Evolutionary conservation across 2,329 filamentous ascomycete species (phyloP).

Genomic region (Plectosphaerella cucumerina): DNA sequence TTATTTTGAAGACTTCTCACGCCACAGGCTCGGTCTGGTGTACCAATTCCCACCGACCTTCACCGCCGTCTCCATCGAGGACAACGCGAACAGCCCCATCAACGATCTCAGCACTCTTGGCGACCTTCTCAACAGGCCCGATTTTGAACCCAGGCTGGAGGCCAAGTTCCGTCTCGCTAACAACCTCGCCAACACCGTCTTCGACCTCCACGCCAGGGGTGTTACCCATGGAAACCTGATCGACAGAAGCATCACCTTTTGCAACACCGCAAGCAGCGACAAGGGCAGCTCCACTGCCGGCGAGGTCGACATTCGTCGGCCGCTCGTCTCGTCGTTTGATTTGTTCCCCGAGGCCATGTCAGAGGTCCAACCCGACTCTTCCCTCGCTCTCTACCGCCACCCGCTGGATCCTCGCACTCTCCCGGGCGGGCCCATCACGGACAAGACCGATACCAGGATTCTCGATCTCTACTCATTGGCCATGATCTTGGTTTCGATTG

Average conservation of each 20-base stretch:
- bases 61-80: slow-evolving; percentile 51
- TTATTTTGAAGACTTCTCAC: slow-evolving; percentile 71
- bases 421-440: slow-evolving; percentile 40
- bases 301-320: slow-evolving; percentile 61
- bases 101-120: slow-evolving; percentile 50
- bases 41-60: slow-evolving; percentile 69
- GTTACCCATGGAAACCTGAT: slow-evolving; percentile 68
- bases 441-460: slow-evolving; percentile 51
- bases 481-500: slow-evolving; percentile 69
- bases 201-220: slow-evolving; percentile 66
- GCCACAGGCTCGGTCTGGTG: slow-evolving; percentile 68
- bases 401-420: slow-evolving; percentile 56
- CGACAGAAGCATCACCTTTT: slow-evolving; percentile 65
- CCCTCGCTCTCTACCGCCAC: slow-evolving; percentile 56
- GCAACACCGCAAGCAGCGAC: slow-evolving; percentile 38
- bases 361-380: slow-evolving; percentile 19
- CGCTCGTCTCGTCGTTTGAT: slow-evolving; percentile 70
- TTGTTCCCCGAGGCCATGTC: slow-evolving; percentile 55
- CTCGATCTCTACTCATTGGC: slow-evolving; percentile 71
- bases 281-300: slow-evolving; percentile 29
- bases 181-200: slow-evolving; percentile 68
- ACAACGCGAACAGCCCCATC: slow-evolving; percentile 42
- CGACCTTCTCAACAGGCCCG: slow-evolving; percentile 46
- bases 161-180: slow-evolving; percentile 72
- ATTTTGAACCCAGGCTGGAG: slow-evolving; percentile 64